phyloP scores from a whole-genome alignment of 2,329 filamentous ascomycete species.

The Aureobasidium sp. region DNA sequence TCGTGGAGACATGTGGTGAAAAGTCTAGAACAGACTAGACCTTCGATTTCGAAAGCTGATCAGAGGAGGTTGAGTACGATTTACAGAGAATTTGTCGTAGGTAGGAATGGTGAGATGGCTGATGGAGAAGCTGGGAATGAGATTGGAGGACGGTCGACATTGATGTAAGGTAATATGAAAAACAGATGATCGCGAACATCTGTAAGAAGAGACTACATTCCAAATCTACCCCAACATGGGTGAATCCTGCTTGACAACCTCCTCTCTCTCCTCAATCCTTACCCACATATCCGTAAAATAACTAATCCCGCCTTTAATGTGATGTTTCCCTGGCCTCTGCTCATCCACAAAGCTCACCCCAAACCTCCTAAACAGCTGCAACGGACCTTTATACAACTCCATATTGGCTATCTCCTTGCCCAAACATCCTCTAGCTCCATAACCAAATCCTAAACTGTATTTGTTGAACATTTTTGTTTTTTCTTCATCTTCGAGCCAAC shows the following conservation, averaged over 20 bases:
- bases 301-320: slow-evolving; percentile 48
- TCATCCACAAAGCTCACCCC: slow-evolving; percentile 35
- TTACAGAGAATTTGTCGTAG: slow-evolving; percentile 93
- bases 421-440: slow-evolving; percentile 54
- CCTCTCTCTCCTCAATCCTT: slow-evolving; percentile 28
- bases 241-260: neutral
- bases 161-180: too few species aligned
- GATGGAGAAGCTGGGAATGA: slow-evolving; percentile 93
- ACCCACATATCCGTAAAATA: slow-evolving; percentile 49
- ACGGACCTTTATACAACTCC: slow-evolving; percentile 56
- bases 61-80: slow-evolving; percentile 78
- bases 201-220: too few species aligned
- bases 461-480: slow-evolving; percentile 45
- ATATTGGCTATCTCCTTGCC: slow-evolving; percentile 59
- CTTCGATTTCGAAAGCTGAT: slow-evolving; percentile 86
- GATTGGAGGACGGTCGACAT: slow-evolving; percentile 89
- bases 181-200: neutral
- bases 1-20: slow-evolving; percentile 85
- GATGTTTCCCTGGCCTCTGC: slow-evolving; percentile 38
- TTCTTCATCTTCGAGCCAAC: slow-evolving; percentile 39
- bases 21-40: slow-evolving; percentile 78
- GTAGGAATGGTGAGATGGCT: slow-evolving; percentile 94
- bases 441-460: slow-evolving; percentile 58
- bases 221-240: too few species aligned
- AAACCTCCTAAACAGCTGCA: slow-evolving; percentile 48